Evolutionary conservation across 1,284 basidiomycete species (phyloP).

Genomic region (Peniophora sp.): DNA sequence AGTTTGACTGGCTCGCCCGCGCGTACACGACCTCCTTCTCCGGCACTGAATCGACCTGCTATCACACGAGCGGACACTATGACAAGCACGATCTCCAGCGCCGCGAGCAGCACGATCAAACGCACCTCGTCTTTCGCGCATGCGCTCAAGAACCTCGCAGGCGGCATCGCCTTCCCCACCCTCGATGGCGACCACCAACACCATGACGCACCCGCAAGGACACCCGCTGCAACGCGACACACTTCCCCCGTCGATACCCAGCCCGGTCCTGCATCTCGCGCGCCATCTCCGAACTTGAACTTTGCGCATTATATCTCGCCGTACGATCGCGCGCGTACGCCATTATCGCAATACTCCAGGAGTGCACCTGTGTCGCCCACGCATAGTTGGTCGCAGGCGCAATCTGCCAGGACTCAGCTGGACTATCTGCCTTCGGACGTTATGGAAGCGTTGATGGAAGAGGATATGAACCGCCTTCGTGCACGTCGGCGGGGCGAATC

Average conservation of each 20-base stretch:
- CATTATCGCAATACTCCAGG: constrained; percentile 12
- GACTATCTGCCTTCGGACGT: constrained; percentile 67
- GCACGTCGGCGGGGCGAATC: constrained; percentile 48
- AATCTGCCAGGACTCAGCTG: constrained; percentile 15
- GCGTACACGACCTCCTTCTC: constrained; percentile 28
- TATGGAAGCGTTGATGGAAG: constrained; percentile 82
- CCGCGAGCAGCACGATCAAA: constrained; percentile 60
- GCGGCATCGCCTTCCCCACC: constrained; percentile 59
- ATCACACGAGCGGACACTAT: constrained; percentile 56
- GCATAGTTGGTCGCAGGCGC: constrained; percentile 7
- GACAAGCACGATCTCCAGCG: constrained; percentile 46
- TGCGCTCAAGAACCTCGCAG: constrained; percentile 72
- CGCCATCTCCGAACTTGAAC: constrained; percentile 72
- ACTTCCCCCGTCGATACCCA: constrained; percentile 4
- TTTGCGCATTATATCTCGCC: constrained; percentile 70
- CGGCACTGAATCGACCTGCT: constrained; percentile 31
- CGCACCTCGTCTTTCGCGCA: constrained; percentile 82
- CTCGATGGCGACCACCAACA: constrained; percentile 38
- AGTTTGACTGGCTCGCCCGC: constrained; percentile 43
- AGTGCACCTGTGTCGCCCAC: constrained; percentile 24
- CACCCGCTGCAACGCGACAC: constrained; percentile 30
- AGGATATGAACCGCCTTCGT: constrained; percentile 82
- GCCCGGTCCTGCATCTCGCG: constrained; percentile 38
- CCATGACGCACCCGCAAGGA: not conserved
- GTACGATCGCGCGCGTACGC: constrained; percentile 41